phyloP scores from a whole-genome alignment of 495 filamentous ascomycete species.

The Aspergillus olivimuriae region DNA sequence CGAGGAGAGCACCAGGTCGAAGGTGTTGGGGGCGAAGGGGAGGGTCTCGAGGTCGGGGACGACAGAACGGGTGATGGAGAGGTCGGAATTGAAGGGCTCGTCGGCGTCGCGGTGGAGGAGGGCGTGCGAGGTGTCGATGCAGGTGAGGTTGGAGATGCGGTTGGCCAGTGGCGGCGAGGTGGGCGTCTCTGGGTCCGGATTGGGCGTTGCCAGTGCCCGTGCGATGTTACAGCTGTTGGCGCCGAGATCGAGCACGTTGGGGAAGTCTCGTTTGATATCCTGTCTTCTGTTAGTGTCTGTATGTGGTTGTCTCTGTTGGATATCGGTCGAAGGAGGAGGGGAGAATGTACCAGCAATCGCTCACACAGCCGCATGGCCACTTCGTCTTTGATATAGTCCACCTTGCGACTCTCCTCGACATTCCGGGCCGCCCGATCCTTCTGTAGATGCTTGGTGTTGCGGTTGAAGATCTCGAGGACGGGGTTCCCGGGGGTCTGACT shows the following conservation, averaged over 20 bases:
- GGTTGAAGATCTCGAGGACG: conserved; percentile 85
- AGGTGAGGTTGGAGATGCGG: conserved; percentile 64
- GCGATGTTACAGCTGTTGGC: conserved; percentile 96
- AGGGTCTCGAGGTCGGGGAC: conserved; percentile 62
- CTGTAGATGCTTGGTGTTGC: conserved; percentile 77
- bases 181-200: conserved; percentile 52
- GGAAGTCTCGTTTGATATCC: conserved; percentile 88
- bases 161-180: conserved; percentile 56
- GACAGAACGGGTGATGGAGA: conserved; percentile 65
- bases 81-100: conserved; percentile 65
- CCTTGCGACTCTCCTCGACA: conserved; percentile 62
- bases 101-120: conserved; percentile 79
- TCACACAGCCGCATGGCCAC: conserved; percentile 81
- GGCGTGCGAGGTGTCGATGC: conserved; percentile 69
- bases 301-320: conserved; percentile 1
- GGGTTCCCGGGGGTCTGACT: conserved; percentile 69
- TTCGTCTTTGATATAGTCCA: conserved; percentile 91
- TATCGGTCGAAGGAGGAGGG: conserved; percentile 1
- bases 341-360: conserved; percentile 61
- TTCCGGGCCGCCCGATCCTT: conserved; percentile 76
- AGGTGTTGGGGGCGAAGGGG: conserved; percentile 69
- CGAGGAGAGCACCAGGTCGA: conserved; percentile 84
- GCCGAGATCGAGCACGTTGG: conserved; percentile 83
- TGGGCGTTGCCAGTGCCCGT: conserved; percentile 61
- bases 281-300: conserved; percentile 22